Conservation (phyloP, 345 rosid species). For the Hypericum perforatum region DNA sequence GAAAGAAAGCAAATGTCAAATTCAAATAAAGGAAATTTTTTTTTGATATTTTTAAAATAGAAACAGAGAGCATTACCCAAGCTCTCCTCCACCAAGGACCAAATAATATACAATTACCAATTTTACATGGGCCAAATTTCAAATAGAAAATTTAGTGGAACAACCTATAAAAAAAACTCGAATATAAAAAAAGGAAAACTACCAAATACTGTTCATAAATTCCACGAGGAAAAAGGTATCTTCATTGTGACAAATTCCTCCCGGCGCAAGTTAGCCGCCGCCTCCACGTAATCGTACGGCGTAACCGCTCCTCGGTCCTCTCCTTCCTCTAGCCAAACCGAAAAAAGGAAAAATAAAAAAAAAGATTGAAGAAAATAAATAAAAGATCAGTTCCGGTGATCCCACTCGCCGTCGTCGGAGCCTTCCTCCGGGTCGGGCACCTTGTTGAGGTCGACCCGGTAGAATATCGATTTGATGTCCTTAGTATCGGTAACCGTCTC, state of each 20-base stretch:
- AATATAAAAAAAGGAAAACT: neutral
- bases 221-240: conserved; percentile 1
- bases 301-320: neutral
- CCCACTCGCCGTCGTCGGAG: conserved; percentile 56
- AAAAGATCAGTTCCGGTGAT: no score
- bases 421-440: conserved; percentile 82
- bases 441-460: conserved; percentile 82
- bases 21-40: no score
- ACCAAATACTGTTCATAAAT: neutral
- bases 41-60: no score
- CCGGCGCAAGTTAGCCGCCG: conserved; percentile 16
- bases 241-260: conserved; percentile 6
- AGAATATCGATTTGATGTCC: conserved; percentile 38
- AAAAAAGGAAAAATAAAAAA: neutral
- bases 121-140: conserved; percentile 22
- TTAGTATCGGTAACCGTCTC: conserved; percentile 10
- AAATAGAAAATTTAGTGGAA: neutral
- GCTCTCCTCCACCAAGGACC: neutral
- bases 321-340: conserved; percentile 12
- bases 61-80: no score
- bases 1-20: no score
- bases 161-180: neutral
- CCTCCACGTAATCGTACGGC: neutral
- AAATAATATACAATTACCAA: conserved; percentile 13
- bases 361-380: no score